Evolutionary conservation across 2,329 filamentous ascomycete genomes (phyloP).

Genomic region (Scedosporium apiospermum): DNA sequence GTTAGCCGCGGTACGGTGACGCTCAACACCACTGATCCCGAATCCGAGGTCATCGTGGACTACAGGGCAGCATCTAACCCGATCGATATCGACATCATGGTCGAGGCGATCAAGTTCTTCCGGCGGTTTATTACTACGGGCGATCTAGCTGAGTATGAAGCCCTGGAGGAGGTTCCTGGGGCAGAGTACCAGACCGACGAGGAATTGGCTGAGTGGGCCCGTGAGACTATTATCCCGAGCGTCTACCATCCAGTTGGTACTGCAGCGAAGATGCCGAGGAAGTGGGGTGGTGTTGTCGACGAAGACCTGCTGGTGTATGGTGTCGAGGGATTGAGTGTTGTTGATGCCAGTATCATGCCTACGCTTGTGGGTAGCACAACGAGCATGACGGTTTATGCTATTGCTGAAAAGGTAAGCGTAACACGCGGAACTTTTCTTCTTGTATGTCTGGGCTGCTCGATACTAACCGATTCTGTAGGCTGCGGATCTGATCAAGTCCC

Average conservation of each 20-base stretch:
- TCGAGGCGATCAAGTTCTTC: slow-evolving; percentile 16
- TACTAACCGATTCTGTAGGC: not conserved
- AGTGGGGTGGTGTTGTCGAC: slow-evolving; percentile 19
- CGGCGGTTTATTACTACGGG: slow-evolving; percentile 14
- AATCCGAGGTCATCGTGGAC: slow-evolving; percentile 15
- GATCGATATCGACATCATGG: slow-evolving; percentile 15
- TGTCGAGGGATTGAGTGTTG: slow-evolving; percentile 30
- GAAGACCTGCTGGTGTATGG: slow-evolving; percentile 19
- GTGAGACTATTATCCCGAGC: slow-evolving; percentile 7
- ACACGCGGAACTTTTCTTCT: slow-evolving; percentile 2
- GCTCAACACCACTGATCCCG: slow-evolving; percentile 14
- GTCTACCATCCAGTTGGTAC: slow-evolving; percentile 17
- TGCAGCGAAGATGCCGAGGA: slow-evolving; percentile 17
- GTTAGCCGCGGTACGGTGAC: slow-evolving; percentile 15
- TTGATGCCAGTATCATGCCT: slow-evolving; percentile 36
- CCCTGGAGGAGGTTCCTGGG: slow-evolving; percentile 13
- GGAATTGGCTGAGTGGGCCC: slow-evolving; percentile 14
- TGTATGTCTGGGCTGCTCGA: not conserved
- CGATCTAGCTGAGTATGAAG: slow-evolving; percentile 13
- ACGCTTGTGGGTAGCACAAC: slow-evolving; percentile 28
- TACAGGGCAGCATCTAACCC: slow-evolving; percentile 16
- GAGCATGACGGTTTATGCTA: slow-evolving; percentile 17
- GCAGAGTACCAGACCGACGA: slow-evolving; percentile 11
- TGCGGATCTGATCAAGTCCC: not conserved
- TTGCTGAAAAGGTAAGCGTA: slow-evolving; percentile 24